A percentile compares a stretch with the other conserved stretches of the same genome.
Conservation (phyloP, 768 basidiomycete genomes). For the Thelephora ganbajun region DNA sequence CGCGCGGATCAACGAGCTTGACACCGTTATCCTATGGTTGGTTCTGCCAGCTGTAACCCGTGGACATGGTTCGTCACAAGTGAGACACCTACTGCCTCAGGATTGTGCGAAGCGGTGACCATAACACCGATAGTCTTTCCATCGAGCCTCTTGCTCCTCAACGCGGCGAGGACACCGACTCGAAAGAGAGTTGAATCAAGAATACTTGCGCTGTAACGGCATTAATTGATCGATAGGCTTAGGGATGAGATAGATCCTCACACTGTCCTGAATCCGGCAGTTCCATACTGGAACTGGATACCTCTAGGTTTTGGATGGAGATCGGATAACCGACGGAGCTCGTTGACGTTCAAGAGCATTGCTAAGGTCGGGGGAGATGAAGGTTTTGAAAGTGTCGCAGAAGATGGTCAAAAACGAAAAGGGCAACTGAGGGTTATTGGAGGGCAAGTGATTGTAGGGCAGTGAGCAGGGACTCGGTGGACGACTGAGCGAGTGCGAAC, state of each 20-base stretch:
- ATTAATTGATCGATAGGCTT: conserved; percentile 3
- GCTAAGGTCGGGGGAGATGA: neutral
- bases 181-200: conserved; percentile 92
- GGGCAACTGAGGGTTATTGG: neutral
- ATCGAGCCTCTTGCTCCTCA: conserved; percentile 84
- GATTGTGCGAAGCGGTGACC: conserved; percentile 99
- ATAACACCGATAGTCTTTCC: conserved; percentile 86
- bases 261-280: conserved; percentile 88
- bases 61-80: neutral
- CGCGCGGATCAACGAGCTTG: conserved; percentile 92
- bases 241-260: conserved; percentile 25
- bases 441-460: neutral
- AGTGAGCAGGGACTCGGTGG: no score
- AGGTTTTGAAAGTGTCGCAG: conserved; percentile 11
- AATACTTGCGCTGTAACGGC: conserved; percentile 36
- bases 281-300: conserved; percentile 76
- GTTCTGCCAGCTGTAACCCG: conserved; percentile 2
- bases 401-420: conserved; percentile 1
- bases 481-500: no score
- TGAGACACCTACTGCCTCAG: conserved; percentile 56
- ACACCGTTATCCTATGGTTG: conserved; percentile 84
- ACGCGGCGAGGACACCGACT: conserved; percentile 77
- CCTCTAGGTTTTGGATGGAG: conserved; percentile 60
- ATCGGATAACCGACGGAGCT: conserved; percentile 36
- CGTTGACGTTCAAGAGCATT: conserved; percentile 17